A percentile compares a stretch with the other conserved stretches of the same genome.
Conservation (phyloP, 768 basidiomycete species). For the Termitomyces sp. region DNA sequence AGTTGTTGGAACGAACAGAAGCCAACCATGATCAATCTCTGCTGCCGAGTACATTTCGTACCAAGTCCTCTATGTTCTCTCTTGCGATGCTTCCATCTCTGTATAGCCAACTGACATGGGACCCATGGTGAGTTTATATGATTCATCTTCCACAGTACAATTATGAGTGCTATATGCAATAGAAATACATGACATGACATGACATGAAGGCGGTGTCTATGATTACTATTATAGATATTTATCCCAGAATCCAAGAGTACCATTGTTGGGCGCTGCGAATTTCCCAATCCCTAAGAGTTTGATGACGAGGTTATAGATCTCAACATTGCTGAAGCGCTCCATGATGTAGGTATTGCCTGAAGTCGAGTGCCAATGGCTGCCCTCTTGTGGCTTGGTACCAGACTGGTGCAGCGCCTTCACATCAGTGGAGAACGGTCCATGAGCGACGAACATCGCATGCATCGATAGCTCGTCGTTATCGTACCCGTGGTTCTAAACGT, state of each 20-base stretch:
- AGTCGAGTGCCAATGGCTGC: conserved; percentile 57
- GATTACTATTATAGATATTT: conserved; percentile 51
- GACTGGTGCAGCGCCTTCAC: conserved; percentile 55
- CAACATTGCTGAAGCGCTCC: conserved; percentile 80
- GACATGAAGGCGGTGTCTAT: not conserved
- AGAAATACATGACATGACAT: not conserved
- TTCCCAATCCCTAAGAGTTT: conserved; percentile 66
- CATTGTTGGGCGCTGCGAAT: conserved; percentile 63
- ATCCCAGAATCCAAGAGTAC: conserved; percentile 83
- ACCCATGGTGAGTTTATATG: not conserved
- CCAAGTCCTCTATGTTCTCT: too few species aligned
- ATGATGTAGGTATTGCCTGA: conserved; percentile 67
- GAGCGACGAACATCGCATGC: conserved; percentile 90
- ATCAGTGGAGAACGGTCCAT: conserved; percentile 79
- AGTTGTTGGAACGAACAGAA: too few species aligned
- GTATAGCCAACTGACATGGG: not conserved
- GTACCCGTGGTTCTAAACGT: conserved; percentile 79
- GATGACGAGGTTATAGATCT: conserved; percentile 81
- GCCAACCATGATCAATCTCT: too few species aligned
- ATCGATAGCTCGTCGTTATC: conserved; percentile 76
- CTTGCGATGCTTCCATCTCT: not conserved
- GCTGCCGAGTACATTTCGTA: too few species aligned
- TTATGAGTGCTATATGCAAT: not conserved
- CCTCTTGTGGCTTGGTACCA: conserved; percentile 32
- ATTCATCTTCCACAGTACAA: conserved; percentile 4